A percentile compares a stretch with the other conserved stretches of the same genome.
Evolutionary conservation across 768 basidiomycete species (phyloP).

Genomic region (Mycena maculata): DNA sequence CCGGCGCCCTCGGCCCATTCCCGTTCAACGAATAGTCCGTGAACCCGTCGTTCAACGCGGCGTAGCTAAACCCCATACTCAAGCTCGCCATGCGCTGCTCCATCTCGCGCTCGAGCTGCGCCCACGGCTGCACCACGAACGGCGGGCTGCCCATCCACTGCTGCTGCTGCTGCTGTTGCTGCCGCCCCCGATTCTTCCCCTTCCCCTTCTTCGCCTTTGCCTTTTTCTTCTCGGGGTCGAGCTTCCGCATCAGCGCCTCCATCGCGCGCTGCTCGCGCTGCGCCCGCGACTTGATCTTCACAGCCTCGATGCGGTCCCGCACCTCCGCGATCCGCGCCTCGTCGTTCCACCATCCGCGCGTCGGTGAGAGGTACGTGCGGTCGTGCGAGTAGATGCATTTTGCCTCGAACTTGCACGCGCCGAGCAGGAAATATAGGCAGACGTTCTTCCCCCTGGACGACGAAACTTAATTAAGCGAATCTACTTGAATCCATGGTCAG

Average conservation of each 20-base stretch:
- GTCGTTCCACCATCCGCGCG: conserved; percentile 28
- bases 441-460: conserved; percentile 49
- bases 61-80: too few species aligned
- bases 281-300: conserved; percentile 26
- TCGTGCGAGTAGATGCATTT: conserved; percentile 51
- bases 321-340: conserved; percentile 34
- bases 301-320: conserved; percentile 35
- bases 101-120: conserved; percentile 25
- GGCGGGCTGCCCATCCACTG: too few species aligned
- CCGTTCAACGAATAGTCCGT: conserved; percentile 47
- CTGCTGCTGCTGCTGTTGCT: not conserved
- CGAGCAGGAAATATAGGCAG: conserved; percentile 50
- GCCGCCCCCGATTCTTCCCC: conserved; percentile 6
- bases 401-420: conserved; percentile 47
- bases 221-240: not conserved
- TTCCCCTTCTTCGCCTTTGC: conserved; percentile 7
- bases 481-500: too few species aligned
- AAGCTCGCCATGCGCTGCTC: conserved; percentile 38
- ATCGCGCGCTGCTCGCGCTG: conserved; percentile 22
- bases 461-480: too few species aligned
- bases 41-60: conserved; percentile 50
- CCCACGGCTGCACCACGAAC: conserved; percentile 14
- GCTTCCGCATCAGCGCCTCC: not conserved
- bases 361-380: not conserved
- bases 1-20: conserved; percentile 49